Base-by-base conservation (phyloP, 148 eudicot genomes). In the Fagopyrum esculentum region DNA sequence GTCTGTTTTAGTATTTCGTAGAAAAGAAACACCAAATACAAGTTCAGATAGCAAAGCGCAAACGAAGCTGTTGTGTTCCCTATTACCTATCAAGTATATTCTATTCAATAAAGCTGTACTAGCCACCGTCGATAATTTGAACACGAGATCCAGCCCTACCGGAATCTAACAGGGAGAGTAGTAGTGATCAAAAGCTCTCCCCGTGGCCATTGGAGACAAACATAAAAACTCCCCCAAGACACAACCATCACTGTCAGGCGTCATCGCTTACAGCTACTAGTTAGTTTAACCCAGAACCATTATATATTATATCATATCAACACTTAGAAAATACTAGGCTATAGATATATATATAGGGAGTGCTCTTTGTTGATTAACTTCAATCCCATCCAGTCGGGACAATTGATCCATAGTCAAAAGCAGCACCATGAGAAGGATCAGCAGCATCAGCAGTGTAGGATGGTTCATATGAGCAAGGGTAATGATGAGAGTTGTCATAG, bases 311-410 rank as follows among this genome's bases (percentile, higher is more conserved):
- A 63, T 13, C 45, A 64, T 66, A 66, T 66, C 19, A 15, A 66
- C 47, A 40, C 15, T 40, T 66, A 9, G 40, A 66, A 66, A 40
- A 66, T 66, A 40, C 70, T 64, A 40, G 69, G 69, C 64, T 59
- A 22, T 59, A 22, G 6, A 49, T 49, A 49, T 61, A 61, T 10
- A 49, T 49, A 54, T n/a, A 54, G 57, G 0, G 17, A 26, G 44
- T 1, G 61, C 68, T 26, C 68, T 60, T 60, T 12, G 70, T 11
- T 35, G 30, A 16, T 1, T 17, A 30, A 63, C 16, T 47, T 85
- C 79, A 87, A 4, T 85, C 90, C 93, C 93, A 89, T 50, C 90
- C 90, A 54, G 80, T 85, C 13, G 92, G 87, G 73, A 75, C 80
- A 51, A 89, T 71, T 2, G 84, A 54, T 54, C 74, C 86, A 54